Conservation (phyloP, 2,329 filamentous ascomycete genomes). For the Fusarium decemcellulare region DNA sequence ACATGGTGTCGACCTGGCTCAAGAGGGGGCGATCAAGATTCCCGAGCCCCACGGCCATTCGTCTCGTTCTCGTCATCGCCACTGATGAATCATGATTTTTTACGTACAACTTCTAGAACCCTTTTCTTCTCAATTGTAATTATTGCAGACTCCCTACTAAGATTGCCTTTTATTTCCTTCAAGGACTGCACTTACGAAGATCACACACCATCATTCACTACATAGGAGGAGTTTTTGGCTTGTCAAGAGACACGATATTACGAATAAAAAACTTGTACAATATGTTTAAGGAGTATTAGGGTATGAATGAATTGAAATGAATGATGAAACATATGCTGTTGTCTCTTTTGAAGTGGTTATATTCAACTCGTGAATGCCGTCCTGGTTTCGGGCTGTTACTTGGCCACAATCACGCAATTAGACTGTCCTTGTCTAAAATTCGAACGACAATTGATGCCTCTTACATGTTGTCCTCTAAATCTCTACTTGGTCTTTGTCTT, state of each 20-base stretch:
- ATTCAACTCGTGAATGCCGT: background rate
- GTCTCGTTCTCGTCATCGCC: constrained; percentile 15
- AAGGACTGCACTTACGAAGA: background rate
- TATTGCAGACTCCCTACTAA: background rate
- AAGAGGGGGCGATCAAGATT: constrained; percentile 26
- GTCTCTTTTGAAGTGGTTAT: background rate
- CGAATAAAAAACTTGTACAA: constrained; percentile 6
- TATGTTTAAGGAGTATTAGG: background rate
- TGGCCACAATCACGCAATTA: too few species aligned
- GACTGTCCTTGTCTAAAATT: too few species aligned
- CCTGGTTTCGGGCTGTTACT: too few species aligned
- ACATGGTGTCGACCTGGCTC: constrained; percentile 44
- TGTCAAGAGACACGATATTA: background rate
- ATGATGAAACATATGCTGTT: background rate
- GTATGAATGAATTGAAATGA: background rate
- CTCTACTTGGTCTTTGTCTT: background rate
- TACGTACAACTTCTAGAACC: background rate
- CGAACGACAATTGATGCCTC: background rate
- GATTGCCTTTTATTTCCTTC: background rate
- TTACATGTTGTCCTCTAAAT: background rate
- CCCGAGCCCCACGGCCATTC: constrained; percentile 6
- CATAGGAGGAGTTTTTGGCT: constrained; percentile 6
- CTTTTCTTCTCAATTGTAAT: background rate
- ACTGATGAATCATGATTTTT: background rate
- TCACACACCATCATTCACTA: background rate